Base-by-base conservation (phyloP, 768 basidiomycete genomes). In the Mycena belliarum region DNA sequence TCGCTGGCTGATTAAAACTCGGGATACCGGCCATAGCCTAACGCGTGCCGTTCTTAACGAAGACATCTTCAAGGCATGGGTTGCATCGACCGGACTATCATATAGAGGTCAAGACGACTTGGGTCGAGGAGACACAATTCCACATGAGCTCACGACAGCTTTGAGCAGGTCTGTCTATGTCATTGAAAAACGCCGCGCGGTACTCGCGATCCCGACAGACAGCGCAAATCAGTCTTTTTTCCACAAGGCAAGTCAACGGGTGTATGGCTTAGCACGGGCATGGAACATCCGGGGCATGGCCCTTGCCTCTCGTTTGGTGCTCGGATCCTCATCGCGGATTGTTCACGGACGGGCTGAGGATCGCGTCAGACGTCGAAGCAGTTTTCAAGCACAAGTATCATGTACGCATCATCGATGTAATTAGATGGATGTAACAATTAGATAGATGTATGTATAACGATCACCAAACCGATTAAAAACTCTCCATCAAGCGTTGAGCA, bases 21-120 rank as follows among this genome's bases (percentile, higher is more conserved):
- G n/a, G n/a, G n/a, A n/a, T n/a, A n/a, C n/a, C n/a, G 26, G 49
- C 1, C 69, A 69, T n/a, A 33, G 48, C 2, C 46, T 71, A 24
- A 71, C 70, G 9, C 55, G 50, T 16, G 20, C 26, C 10, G 49
- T 65, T 47, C 63, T 59, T 21, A 65, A 68, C 4, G 35, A 52
- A 6, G 58, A 57, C 44, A 52, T 54, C 32, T 48, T 25, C 18
- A 28, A 61, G 1, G 12, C 9, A n/a, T 69, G 66, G 68, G 52
- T 51, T 2, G 61, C 45, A 37, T 11, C 66, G 68, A 66, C 69
- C 69, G 9, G 58, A 42, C 24, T 71, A 68, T 49, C 57, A 70
- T 42, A 56, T 71, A 21, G 70, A 71, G 51, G 68, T 71, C 47
- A 71, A 71, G 57, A 51, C 69, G 2, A 68, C 70, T 25, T 50